Percentiles rank a stretch among this genome's conserved stretches.
Evolutionary conservation across 345 rosid genomes (phyloP).

Genomic region (Eucalyptus pumila): DNA sequence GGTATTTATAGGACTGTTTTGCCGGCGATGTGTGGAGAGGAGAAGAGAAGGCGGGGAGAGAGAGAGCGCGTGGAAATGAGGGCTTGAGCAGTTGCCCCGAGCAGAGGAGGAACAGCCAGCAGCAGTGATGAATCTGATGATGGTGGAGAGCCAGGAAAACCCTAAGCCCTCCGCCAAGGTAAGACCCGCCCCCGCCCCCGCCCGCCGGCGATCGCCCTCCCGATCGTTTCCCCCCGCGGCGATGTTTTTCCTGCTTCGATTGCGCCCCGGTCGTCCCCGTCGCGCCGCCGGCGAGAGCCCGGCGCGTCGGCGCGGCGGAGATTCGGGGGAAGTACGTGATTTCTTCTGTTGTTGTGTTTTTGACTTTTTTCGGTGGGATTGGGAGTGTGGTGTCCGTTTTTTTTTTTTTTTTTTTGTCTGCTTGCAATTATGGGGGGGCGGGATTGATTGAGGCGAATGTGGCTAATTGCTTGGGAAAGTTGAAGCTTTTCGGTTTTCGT

Average conservation of each 20-base stretch:
- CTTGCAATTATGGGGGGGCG: accelerated
- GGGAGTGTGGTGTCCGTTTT: neutral
- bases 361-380: neutral
- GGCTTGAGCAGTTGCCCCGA: neutral
- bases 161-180: slow-evolving; percentile 6
- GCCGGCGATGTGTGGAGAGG: neutral
- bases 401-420: neutral
- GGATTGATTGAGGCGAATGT: neutral
- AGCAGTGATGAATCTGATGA: neutral
- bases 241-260: neutral
- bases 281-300: neutral
- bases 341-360: neutral
- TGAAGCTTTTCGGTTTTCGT: neutral
- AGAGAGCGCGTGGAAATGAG: neutral
- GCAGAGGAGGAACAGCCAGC: neutral
- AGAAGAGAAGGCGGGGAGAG: too few species aligned
- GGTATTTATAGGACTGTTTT: neutral
- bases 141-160: slow-evolving; percentile 3
- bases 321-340: neutral
- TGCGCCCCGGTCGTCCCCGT: neutral
- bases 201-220: neutral
- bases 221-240: neutral
- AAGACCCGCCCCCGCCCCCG: neutral
- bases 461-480: neutral
- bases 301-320: neutral